These are phyloP conservation scores for Crithidia acanthocephali DNA, from an alignment of 208 protist species.

Conservation along the genomic window DNA sequence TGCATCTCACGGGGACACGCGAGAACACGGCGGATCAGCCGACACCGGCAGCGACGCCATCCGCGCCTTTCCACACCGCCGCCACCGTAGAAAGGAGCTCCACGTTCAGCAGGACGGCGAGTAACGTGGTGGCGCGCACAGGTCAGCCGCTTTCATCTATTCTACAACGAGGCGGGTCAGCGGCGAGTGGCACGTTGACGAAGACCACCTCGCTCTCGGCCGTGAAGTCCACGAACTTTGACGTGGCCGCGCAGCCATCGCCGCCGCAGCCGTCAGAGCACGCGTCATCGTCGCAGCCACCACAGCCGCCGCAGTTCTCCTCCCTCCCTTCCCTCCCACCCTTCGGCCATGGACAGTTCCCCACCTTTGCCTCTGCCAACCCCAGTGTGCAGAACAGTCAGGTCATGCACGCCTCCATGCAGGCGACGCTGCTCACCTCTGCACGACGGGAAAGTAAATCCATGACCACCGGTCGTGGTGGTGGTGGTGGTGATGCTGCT, in stretches of 20 bases:
- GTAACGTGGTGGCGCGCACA: neutral
- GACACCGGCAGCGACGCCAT: too few species aligned
- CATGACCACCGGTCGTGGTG: neutral
- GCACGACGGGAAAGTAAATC: neutral
- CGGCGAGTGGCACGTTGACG: neutral
- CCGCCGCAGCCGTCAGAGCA: too few species aligned
- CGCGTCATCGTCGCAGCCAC: too few species aligned
- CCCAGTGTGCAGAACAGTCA: conserved; percentile 8
- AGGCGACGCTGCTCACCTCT: neutral
- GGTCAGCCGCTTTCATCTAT: conserved; percentile 2
- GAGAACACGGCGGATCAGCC: too few species aligned
- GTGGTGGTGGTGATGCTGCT: neutral
- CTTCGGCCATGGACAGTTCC: conserved; percentile 8
- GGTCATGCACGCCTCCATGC: neutral
- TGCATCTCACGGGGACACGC: too few species aligned
- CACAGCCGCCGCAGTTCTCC: neutral
- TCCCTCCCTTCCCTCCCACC: conserved; percentile 1
- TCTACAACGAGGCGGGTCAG: conserved; percentile 9
- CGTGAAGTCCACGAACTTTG: neutral
- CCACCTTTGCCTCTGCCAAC: neutral
- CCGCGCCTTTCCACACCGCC: too few species aligned
- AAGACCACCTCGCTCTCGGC: conserved; percentile 1
- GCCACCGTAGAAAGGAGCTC: neutral
- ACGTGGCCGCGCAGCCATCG: neutral
- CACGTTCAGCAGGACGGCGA: neutral